These are phyloP conservation scores for Diplodia corticola DNA, from an alignment of 2,329 filamentous ascomycete genomes.

Conservation along the genomic window DNA sequence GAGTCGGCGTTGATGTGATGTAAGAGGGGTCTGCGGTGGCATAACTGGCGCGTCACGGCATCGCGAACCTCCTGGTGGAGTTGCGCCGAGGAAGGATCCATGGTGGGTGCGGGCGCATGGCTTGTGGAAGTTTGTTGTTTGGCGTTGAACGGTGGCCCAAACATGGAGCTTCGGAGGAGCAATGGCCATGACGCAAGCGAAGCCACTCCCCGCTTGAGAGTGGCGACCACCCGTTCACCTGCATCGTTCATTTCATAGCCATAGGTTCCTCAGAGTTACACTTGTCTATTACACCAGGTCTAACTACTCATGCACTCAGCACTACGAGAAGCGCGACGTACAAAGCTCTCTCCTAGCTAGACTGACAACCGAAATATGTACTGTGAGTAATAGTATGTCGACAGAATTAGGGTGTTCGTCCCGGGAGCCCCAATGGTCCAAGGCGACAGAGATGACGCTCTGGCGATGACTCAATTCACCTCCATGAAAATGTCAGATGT, in stretches of 20 bases:
- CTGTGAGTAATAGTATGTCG: background rate
- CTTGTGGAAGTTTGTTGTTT: background rate
- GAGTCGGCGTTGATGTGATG: constrained; percentile 68
- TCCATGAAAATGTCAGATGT: background rate
- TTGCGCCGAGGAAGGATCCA: constrained; percentile 32
- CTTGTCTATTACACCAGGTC: background rate
- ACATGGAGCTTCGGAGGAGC: constrained; percentile 1
- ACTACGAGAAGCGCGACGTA: background rate
- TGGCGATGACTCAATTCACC: background rate
- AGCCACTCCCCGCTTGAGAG: background rate
- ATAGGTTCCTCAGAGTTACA: background rate
- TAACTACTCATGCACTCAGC: background rate
- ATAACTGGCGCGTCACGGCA: constrained; percentile 41
- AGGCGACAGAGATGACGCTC: background rate
- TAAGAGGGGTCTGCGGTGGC: constrained; percentile 53
- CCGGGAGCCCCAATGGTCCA: background rate
- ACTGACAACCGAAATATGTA: constrained; percentile 10
- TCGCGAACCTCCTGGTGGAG: constrained; percentile 46
- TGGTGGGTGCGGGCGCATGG: background rate
- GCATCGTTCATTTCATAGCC: background rate
- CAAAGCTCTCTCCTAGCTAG: background rate
- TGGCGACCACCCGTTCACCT: background rate
- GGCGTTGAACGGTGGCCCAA: background rate
- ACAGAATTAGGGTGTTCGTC: background rate
- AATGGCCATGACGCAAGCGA: constrained; percentile 21